Percentiles rank a stretch among this genome's conserved stretches.
Evolutionary conservation across 2,329 filamentous ascomycete genomes (phyloP).

Genomic region (Paraconiothyrium sp.): DNA sequence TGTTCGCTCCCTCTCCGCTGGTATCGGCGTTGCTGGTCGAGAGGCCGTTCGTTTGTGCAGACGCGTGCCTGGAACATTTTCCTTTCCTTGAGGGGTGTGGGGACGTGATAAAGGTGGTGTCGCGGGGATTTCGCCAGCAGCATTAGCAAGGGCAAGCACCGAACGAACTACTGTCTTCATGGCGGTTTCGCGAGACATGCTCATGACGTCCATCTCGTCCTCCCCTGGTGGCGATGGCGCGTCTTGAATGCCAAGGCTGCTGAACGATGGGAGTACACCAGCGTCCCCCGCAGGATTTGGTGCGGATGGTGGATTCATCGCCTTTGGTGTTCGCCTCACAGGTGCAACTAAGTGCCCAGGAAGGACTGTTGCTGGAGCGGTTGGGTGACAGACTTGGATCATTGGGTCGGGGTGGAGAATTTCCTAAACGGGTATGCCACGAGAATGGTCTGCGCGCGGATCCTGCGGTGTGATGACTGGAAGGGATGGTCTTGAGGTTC

Average conservation of each 20-base stretch:
- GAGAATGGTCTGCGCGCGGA: constrained; percentile 10
- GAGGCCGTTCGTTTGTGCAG: constrained; percentile 49
- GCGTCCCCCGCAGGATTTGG: constrained; percentile 53
- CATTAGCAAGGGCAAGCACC: constrained; percentile 68
- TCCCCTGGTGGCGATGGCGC: constrained; percentile 52
- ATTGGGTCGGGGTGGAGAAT: constrained; percentile 28
- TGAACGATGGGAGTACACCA: constrained; percentile 51
- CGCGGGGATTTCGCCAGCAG: constrained; percentile 81
- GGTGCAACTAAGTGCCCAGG: constrained; percentile 40
- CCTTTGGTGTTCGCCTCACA: constrained; percentile 25
- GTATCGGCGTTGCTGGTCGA: constrained; percentile 51
- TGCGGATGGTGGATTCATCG: constrained; percentile 47
- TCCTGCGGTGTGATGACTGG: constrained; percentile 15
- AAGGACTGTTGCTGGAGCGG: constrained; percentile 42
- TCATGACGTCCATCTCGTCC: constrained; percentile 73
- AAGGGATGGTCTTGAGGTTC: constrained; percentile 5
- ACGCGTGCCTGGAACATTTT: constrained; percentile 34
- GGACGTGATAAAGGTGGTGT: constrained; percentile 75
- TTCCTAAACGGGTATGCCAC: constrained; percentile 11
- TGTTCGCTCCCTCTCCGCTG: constrained; percentile 52
- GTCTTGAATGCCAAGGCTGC: constrained; percentile 42
- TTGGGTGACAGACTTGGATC: constrained; percentile 45
- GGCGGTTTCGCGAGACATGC: constrained; percentile 75
- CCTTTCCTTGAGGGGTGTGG: constrained; percentile 61
- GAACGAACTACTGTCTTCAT: constrained; percentile 78